Evolutionary conservation across 1,139 yeast genomes (phyloP), one percentile per base, ranked within the genome.

Genomic region (Torulaspora pretoriensis): DNA sequence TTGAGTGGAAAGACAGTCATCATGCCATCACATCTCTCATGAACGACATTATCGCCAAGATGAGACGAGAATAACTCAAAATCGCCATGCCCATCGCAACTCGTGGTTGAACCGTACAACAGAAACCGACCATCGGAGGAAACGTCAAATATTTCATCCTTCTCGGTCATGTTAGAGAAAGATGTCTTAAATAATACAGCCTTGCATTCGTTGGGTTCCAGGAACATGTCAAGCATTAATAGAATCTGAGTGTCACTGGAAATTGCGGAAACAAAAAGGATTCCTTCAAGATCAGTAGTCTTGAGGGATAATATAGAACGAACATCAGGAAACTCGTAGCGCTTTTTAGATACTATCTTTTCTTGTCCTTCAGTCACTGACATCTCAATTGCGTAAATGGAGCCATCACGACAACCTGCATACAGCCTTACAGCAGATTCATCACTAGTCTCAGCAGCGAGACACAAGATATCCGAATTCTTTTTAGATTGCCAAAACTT

Each of bases 31-130:
- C 30, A 16, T 37, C 31, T 38, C 12, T 43, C 48, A n/a, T 41
- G 30, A 10, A 36, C 42, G 6, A 46, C 32, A 35, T 48, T 49
- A 28, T 49, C 53, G 9, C 25, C 35, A 22, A 46, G 30, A 10
- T 35, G 30, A 5, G 50, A 45, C 3, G 52, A 47, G 35, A 55
- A 60, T 10, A 57, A 34, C 31, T 58, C 60, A 38, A 57, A 54
- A 29, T 50, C 56, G 9, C 54, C 55, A 13, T 27, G 30, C 8
- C 49, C 50, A 23, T 39, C 35, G 8, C 37, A 31, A 4, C 44
- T 47, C 4, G 40, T 36, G 8, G 36, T 41, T 8, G 51, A 49
- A 7, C 65, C 65, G 44, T 61, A 61, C n/a, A 54, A 29, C 1
- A 60, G 22, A 29, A 42, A 52, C 4, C 47, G 43, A 4, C 55